Evolutionary conservation across 306 rosid species (phyloP).

Genomic region (Lagenaria siceraria): DNA sequence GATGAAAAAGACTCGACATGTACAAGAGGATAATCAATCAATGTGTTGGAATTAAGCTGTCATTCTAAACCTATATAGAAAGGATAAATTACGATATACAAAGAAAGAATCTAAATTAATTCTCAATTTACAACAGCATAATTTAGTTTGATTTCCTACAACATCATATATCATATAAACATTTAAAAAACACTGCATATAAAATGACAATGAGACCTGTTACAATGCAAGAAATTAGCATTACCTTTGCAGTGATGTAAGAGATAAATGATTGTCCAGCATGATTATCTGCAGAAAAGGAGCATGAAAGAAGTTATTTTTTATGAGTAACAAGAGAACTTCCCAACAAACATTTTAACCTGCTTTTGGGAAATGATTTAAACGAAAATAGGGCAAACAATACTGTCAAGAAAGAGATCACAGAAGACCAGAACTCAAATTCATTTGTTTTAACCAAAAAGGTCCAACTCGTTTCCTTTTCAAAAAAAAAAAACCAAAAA

Average conservation of each 20-base stretch:
- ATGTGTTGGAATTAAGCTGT: no score
- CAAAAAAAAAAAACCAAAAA: no score
- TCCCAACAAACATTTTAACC: neutral
- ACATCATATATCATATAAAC: neutral
- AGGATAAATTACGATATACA: no score
- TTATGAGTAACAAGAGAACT: neutral
- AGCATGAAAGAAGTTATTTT: conserved; percentile 7
- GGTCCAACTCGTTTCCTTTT: no score
- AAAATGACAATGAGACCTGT: neutral
- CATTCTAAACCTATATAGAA: no score
- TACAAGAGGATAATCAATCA: no score
- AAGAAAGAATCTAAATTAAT: no score
- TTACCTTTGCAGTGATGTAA: conserved; percentile 72
- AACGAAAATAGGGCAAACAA: neutral
- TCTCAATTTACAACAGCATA: no score
- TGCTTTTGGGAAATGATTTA: neutral
- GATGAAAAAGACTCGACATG: no score
- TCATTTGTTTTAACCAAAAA: neutral
- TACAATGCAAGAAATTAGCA: neutral
- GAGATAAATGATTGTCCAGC: conserved; percentile 79
- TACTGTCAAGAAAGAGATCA: neutral
- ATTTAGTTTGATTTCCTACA: no score
- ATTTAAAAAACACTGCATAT: neutral
- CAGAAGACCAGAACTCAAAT: neutral
- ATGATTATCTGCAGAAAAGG: conserved; percentile 50